Conservation (phyloP, 2,329 filamentous ascomycete genomes). For the Aspergillus candidus region DNA sequence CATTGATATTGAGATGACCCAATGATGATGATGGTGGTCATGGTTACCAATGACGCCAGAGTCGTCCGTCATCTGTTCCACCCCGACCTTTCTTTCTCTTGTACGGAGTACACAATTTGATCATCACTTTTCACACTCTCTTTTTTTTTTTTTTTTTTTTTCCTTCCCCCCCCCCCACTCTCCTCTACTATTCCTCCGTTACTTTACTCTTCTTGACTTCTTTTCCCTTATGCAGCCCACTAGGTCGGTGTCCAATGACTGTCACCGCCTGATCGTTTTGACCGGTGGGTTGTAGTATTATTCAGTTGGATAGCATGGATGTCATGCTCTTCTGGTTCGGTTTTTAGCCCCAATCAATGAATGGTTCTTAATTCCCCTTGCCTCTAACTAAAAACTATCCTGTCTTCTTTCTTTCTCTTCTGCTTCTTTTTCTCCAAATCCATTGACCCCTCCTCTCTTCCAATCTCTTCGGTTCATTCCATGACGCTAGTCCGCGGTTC, state of each 20-base stretch:
- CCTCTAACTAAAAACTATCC: not conserved
- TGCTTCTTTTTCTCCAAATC: too few species aligned
- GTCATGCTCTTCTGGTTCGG: too few species aligned
- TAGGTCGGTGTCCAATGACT: constrained; percentile 10
- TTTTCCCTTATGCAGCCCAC: constrained; percentile 8
- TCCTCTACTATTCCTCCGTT: not conserved
- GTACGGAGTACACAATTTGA: not conserved
- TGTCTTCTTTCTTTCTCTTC: not conserved
- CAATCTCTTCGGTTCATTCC: constrained; percentile 5
- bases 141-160: not conserved
- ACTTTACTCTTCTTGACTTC: not conserved
- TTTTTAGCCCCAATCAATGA: not conserved
- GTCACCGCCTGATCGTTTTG: constrained; percentile 4
- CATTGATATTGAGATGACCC: too few species aligned
- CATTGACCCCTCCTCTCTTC: not conserved
- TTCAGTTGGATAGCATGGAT: too few species aligned
- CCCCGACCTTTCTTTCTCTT: not conserved
- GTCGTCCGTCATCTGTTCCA: constrained; percentile 2
- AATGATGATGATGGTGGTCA: too few species aligned
- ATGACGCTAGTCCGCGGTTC: constrained; percentile 2
- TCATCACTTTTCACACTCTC: not conserved
- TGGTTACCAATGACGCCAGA: constrained; percentile 3
- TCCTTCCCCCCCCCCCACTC: not conserved
- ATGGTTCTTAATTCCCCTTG: not conserved
- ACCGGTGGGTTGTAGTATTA: too few species aligned